These are phyloP conservation scores for Candida glucosophila DNA, from an alignment of 1,139 yeast species.

Conservation along the genomic window DNA sequence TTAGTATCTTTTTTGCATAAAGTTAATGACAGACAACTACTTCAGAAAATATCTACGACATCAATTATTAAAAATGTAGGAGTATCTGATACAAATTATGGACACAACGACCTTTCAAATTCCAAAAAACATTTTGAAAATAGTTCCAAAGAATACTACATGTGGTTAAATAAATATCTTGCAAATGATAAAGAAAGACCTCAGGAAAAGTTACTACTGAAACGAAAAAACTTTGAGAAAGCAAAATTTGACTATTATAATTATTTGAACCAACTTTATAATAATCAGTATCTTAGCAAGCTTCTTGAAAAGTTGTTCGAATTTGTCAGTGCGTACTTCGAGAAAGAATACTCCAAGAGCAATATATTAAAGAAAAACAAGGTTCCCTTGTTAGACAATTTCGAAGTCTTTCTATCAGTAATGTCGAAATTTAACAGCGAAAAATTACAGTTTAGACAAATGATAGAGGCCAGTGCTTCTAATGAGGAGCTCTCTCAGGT, in stretches of 20 bases:
- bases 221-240: slow-evolving; percentile 56
- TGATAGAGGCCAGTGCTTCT: slow-evolving; percentile 33
- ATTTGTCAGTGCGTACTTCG: slow-evolving; percentile 18
- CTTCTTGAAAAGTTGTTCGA: slow-evolving; percentile 33
- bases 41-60: slow-evolving; percentile 16
- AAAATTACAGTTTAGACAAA: slow-evolving; percentile 33
- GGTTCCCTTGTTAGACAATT: slow-evolving; percentile 17
- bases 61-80: slow-evolving; percentile 3
- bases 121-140: slow-evolving; percentile 57
- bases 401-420: slow-evolving; percentile 25
- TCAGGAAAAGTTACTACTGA: slow-evolving; percentile 53
- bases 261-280: slow-evolving; percentile 51
- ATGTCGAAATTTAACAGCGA: slow-evolving; percentile 35
- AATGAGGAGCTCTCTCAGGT: slow-evolving; percentile 34
- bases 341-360: slow-evolving; percentile 12
- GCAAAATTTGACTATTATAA: slow-evolving; percentile 66
- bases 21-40: slow-evolving; percentile 22
- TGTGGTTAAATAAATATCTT: slow-evolving; percentile 63
- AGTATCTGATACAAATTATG: slow-evolving; percentile 3
- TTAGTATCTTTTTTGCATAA: slow-evolving; percentile 20
- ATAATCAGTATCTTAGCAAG: slow-evolving; percentile 38
- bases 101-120: slow-evolving; percentile 10
- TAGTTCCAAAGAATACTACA: slow-evolving; percentile 65
- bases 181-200: slow-evolving; percentile 57
- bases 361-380: slow-evolving; percentile 13